These are phyloP conservation scores for Cerioporus squamosus DNA, from an alignment of 1,284 basidiomycete genomes.

Conservation along the genomic window DNA sequence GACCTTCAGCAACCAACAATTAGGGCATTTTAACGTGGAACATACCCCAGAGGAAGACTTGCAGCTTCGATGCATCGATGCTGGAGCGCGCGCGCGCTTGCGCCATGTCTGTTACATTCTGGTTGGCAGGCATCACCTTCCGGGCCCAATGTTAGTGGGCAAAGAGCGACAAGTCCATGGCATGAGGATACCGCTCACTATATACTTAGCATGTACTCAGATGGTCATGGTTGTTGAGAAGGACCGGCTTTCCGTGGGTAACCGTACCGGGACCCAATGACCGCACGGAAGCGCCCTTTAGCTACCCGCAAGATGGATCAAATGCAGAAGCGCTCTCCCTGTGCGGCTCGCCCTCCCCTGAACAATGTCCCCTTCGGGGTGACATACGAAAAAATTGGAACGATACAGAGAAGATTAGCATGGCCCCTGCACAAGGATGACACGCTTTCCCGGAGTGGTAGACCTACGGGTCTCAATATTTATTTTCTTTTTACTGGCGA, in stretches of 20 bases:
- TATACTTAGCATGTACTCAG: no score
- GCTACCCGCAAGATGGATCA: neutral
- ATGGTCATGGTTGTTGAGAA: no score
- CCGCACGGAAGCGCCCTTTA: neutral
- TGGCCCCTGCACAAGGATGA: slow-evolving; percentile 17
- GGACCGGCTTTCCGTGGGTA: no score
- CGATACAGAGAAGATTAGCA: slow-evolving; percentile 17
- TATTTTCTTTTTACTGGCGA: slow-evolving; percentile 1
- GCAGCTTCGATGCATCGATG: slow-evolving; percentile 4
- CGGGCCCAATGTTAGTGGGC: neutral
- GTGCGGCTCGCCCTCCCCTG: neutral
- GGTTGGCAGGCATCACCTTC: neutral
- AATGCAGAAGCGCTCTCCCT: neutral
- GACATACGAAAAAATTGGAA: slow-evolving; percentile 12
- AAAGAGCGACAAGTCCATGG: no score
- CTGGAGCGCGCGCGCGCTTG: slow-evolving; percentile 1
- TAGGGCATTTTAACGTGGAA: neutral
- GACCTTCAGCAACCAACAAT: neutral
- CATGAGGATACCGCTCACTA: no score
- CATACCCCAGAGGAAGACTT: slow-evolving; percentile 14
- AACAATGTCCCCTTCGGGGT: slow-evolving; percentile 8
- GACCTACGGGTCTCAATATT: slow-evolving; percentile 16
- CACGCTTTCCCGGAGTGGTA: slow-evolving; percentile 17
- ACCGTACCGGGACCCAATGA: no score
- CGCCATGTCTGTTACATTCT: slow-evolving; percentile 18